Base-by-base conservation (phyloP, 108 stramenopile genomes). In the Mediolabrus comicus region DNA sequence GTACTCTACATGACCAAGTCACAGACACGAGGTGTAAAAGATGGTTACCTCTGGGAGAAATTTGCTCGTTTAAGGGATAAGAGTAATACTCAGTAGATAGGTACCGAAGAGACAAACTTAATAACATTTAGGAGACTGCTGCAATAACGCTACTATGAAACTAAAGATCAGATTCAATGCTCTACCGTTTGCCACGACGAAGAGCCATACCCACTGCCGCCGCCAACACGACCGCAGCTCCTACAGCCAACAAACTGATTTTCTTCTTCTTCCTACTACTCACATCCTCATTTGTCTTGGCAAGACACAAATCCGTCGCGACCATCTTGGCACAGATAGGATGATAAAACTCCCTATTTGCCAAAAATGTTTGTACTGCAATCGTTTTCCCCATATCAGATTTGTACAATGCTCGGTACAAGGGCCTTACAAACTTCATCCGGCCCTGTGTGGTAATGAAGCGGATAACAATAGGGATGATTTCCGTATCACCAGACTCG, bases 381-480 rank as follows among this genome's bases (percentile, higher is more conserved):
- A 84, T 32, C 7, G 71, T 65, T 57, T 69, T 74, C 0, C 92
- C 96, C 77, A 91, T 86, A 9, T 54, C 65, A 19, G 88, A 86
- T 28, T 80, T 62, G 75, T 63, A 82, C n/a, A 99, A 62, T 26
- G 93, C 85, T 26, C 83, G 71, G 61, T 97, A 98, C 46, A 98
- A 67, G 3, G 99, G 98, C 8, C 99, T 83, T 2, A 95, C 91
- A 69, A 88, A 99, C 81, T 99, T 99, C 98, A 99, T 99, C n/a
- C 99, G 77, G 13, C 99, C 99, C 80, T 98, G 97, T 17, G 90
- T 84, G 1, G 94, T 97, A 27, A 98, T 85, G 79, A 99, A 98
- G 12, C 88, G 80, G 3, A 92, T 33, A 9, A 79, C 94, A 16
- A 88, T 76, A 5, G 85, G 77, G 2, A 96, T 30, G 58, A 95